Percentiles rank a stretch among this genome's conserved stretches.
These are phyloP conservation scores for Penicillium canariense DNA, from an alignment of 495 filamentous ascomycete genomes.

Conservation along the genomic window DNA sequence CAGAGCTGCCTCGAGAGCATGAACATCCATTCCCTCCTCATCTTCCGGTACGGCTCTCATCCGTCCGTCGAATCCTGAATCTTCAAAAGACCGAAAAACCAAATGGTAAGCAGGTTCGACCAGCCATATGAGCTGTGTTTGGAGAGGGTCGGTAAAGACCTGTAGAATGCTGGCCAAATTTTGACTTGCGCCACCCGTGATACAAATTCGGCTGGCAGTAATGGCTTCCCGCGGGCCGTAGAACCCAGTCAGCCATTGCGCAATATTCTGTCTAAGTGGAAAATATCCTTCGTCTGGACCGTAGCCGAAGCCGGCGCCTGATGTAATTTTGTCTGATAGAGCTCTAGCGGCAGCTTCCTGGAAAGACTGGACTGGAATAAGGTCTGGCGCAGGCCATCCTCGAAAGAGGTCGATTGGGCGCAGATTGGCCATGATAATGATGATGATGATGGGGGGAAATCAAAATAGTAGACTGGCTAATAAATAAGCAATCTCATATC, in stretches of 20 bases:
- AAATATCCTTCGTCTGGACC: constrained; percentile 67
- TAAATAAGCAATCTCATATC: too few species aligned
- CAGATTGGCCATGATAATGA: neutral
- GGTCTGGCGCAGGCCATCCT: constrained; percentile 59
- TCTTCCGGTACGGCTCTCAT: constrained; percentile 63
- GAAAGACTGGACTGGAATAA: constrained; percentile 58
- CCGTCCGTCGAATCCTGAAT: constrained; percentile 53
- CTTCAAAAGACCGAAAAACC: constrained; percentile 64
- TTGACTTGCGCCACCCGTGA: constrained; percentile 67
- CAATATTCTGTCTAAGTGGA: constrained; percentile 56
- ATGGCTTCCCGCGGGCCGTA: constrained; percentile 38
- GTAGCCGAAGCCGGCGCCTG: constrained; percentile 58
- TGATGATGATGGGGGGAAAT: neutral
- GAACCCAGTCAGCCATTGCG: constrained; percentile 56
- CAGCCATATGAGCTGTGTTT: constrained; percentile 63
- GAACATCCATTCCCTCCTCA: constrained; percentile 59
- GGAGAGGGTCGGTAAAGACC: constrained; percentile 62
- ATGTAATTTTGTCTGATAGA: constrained; percentile 50
- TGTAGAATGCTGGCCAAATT: constrained; percentile 58
- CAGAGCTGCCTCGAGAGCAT: constrained; percentile 32
- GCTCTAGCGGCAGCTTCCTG: constrained; percentile 46
- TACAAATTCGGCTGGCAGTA: constrained; percentile 55
- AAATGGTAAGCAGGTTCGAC: constrained; percentile 68
- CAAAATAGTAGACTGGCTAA: neutral
- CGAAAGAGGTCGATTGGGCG: constrained; percentile 54